phyloP scores from a whole-genome alignment of 306 rosid genomes.

The Argentina anserina region DNA sequence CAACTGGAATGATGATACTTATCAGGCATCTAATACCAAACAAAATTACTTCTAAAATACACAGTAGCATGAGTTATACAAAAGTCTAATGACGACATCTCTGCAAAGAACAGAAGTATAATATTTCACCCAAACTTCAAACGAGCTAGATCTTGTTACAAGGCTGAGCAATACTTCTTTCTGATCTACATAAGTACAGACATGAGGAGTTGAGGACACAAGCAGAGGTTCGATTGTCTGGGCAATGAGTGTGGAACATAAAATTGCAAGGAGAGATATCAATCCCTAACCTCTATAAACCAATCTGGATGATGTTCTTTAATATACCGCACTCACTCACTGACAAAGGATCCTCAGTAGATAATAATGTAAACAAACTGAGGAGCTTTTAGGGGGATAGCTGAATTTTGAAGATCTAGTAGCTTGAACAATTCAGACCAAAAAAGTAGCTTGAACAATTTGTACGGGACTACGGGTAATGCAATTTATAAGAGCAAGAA shows the following conservation, averaged over 20 bases:
- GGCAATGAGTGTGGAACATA: not conserved
- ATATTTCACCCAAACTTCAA: not conserved
- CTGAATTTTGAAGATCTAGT: slow-evolving; percentile 12
- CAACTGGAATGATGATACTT: not conserved
- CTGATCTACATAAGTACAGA: not conserved
- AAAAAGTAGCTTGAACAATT: not conserved
- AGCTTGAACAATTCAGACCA: not conserved
- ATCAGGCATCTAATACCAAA: not conserved
- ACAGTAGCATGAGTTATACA: not conserved
- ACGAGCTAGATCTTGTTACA: not conserved
- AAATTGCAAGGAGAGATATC: not conserved
- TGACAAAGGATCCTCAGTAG: not conserved
- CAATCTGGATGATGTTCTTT: not conserved
- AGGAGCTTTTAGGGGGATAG: not conserved
- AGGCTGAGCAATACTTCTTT: not conserved
- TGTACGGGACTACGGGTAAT: not conserved
- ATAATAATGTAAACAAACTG: not conserved
- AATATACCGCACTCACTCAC: not conserved
- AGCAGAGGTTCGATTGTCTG: not conserved
- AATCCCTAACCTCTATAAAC: not conserved
- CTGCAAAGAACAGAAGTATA: not conserved
- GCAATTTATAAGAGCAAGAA: not conserved
- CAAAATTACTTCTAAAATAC: not conserved
- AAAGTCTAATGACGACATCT: not conserved
- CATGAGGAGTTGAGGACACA: not conserved